These are phyloP conservation scores for Fonsecaea monophora DNA, from an alignment of 2,329 filamentous ascomycete species.

Conservation along the genomic window DNA sequence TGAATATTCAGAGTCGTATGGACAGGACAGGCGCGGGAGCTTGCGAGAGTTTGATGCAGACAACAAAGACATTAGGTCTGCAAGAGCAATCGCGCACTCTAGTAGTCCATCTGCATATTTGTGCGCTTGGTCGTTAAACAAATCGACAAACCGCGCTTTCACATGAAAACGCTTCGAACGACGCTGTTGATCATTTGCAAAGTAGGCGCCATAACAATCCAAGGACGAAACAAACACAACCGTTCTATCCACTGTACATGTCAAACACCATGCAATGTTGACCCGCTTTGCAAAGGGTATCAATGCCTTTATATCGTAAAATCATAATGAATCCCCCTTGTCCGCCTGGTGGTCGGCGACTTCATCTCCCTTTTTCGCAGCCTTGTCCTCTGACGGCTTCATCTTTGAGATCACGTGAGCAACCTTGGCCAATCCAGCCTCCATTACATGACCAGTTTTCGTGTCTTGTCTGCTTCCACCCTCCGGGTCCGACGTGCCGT, in stretches of 20 bases:
- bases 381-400: constrained; percentile 25
- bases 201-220: neutral
- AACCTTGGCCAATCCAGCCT: constrained; percentile 33
- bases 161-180: neutral
- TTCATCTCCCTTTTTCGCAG: constrained; percentile 5
- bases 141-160: neutral
- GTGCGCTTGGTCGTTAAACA: neutral
- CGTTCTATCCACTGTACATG: neutral
- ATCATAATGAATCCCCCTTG: neutral
- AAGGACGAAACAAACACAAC: neutral
- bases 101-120: neutral
- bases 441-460: constrained; percentile 26
- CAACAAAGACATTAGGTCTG: neutral
- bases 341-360: neutral
- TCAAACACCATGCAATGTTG: constrained; percentile 1
- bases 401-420: constrained; percentile 36
- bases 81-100: neutral
- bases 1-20: too few species aligned
- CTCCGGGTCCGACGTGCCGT: constrained; percentile 21
- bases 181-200: neutral
- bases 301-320: neutral
- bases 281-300: constrained; percentile 6
- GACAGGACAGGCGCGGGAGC: too few species aligned
- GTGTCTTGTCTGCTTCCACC: constrained; percentile 30
- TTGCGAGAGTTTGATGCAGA: neutral